Base-by-base conservation (phyloP, 768 basidiomycete species). In the Boletus tylopilopsis region DNA sequence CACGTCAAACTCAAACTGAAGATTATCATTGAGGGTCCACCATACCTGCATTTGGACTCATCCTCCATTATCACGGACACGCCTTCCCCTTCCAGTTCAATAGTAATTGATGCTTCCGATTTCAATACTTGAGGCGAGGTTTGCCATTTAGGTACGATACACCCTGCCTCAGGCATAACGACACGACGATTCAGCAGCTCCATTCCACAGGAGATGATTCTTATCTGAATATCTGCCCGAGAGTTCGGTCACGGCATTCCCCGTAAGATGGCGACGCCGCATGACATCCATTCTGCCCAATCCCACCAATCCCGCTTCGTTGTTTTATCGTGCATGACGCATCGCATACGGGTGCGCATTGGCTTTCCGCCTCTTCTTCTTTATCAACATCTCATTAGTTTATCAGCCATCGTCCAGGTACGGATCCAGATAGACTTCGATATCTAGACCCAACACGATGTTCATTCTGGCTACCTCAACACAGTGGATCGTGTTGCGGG, bases 131-230 rank as follows among this genome's bases (percentile, higher is more conserved):
- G 13, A 30, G 29, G 13, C 29, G 33, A 33, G 5, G 16, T 11
- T 25, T 25, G 4, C 25, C 11, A 22, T 22, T 8, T 4, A 12
- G 13, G 39, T 22, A 12, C 22, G 23, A 19, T 18, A 29, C 13
- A 16, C 12, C 29, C 15, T 2, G 12, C 13, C 33, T 19, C 29
- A 4, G 18, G 6, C 19, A 40, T 34, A 15, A 21, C 18, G 9
- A n/a, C 27, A 18, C 19, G 11, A 6, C n/a, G 19, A 29, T 29
- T 21, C n/a, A 5, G 18, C 18, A 25, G 50, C 22, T n/a, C 54
- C 32, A 39, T 21, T 46, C 39, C 19, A 46, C 57, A 27, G 49
- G 57, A 49, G 51, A 18, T 43, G n/a, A 37, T 59, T 32, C 53
- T 49, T 51, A 51, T 45, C 45, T 16, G 8, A 25, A 11, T 30